Percentiles rank a stretch among this genome's conserved stretches.
Conservation (phyloP, 208 protist species). For the Trypanosoma conorhini region DNA sequence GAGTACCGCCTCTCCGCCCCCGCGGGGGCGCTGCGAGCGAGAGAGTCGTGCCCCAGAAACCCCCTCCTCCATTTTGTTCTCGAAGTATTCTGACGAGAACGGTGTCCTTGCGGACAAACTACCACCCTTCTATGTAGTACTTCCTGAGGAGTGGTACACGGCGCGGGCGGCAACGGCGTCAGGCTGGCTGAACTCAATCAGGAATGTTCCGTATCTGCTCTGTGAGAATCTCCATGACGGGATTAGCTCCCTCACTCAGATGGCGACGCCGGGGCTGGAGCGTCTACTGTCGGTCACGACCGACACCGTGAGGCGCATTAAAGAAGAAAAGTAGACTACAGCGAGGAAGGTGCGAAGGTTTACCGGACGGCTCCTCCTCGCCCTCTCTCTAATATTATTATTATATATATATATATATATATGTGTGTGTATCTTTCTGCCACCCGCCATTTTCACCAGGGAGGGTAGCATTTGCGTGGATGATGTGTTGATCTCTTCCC, state of each 20-base stretch:
- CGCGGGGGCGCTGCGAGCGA: conserved; percentile 4
- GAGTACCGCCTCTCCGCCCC: not conserved
- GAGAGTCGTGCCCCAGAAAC: conserved; percentile 7
- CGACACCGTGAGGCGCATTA: conserved; percentile 2
- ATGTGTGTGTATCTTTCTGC: not conserved
- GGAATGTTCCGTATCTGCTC: conserved; percentile 9
- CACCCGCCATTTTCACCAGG: too few relatives aligned
- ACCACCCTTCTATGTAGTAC: conserved; percentile 28
- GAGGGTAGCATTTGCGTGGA: not conserved
- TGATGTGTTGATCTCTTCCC: not conserved
- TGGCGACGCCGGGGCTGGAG: not conserved
- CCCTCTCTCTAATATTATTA: not conserved
- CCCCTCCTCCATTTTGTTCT: not conserved
- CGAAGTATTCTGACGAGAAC: not conserved
- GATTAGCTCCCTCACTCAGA: not conserved
- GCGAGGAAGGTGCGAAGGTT: not conserved
- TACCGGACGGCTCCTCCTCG: not conserved
- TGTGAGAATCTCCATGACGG: conserved; percentile 16
- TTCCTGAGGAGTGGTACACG: conserved; percentile 26
- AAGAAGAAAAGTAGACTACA: not conserved
- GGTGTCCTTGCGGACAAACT: conserved; percentile 19
- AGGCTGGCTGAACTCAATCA: conserved; percentile 9
- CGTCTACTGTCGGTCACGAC: not conserved
- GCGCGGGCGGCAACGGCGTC: not conserved
- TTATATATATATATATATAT: not conserved